Evolutionary conservation across 192 early-diverging fungal genomes (phyloP).

Genomic region (Linnemannia zychae): DNA sequence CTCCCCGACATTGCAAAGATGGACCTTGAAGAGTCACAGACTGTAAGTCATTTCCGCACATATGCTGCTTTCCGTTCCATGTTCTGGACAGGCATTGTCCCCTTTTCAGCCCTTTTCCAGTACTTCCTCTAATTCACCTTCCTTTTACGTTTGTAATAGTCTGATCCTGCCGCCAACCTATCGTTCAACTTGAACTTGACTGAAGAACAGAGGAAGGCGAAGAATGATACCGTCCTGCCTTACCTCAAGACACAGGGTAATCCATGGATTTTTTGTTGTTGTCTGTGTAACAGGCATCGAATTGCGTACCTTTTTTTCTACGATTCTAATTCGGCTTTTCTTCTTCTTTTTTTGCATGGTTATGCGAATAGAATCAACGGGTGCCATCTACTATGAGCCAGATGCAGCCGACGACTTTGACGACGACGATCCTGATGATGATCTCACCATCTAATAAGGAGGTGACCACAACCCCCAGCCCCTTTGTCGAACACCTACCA

Average conservation of each 20-base stretch:
- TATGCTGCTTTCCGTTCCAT: not conserved
- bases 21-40: constrained; percentile 43
- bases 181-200: constrained; percentile 90
- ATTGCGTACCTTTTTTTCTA: not conserved
- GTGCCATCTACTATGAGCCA: constrained; percentile 84
- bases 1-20: constrained; percentile 51
- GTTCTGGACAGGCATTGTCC: not conserved
- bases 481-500: no score
- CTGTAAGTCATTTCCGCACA: constrained; percentile 15
- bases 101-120: not conserved
- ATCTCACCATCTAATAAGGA: no score
- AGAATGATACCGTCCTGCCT: constrained; percentile 83
- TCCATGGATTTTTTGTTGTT: constrained; percentile 4
- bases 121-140: not conserved
- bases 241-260: constrained; percentile 78
- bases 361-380: constrained; percentile 53
- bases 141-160: constrained; percentile 21
- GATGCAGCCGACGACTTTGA: constrained; percentile 93
- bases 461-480: no score
- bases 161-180: constrained; percentile 82
- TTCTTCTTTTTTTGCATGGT: not conserved
- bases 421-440: constrained; percentile 81
- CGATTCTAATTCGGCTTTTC: not conserved
- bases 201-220: constrained; percentile 83
- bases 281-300: not conserved